Conservation (phyloP, 306 rosid species). For the Prunus kanzakura region DNA sequence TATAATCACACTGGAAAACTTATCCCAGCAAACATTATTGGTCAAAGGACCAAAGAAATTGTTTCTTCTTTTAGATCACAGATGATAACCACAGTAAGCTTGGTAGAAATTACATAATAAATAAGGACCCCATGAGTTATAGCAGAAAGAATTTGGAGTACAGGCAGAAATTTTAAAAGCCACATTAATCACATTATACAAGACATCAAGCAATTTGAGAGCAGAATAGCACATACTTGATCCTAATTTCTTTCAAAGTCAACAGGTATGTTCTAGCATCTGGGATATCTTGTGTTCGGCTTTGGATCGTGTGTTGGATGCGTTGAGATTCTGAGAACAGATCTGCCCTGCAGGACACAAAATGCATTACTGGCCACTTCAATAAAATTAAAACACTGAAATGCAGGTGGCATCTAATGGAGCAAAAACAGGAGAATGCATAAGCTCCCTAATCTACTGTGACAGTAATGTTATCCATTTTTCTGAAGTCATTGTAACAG, state of each 20-base stretch:
- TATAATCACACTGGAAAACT: background rate
- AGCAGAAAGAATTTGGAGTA: background rate
- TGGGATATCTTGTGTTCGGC: conserved; percentile 62
- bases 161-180: background rate
- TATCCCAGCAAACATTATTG: background rate
- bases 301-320: conserved; percentile 49
- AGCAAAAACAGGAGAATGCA: background rate
- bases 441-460: background rate
- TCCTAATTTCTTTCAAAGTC: conserved; percentile 78
- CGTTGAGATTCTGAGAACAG: conserved; percentile 69
- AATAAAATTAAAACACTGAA: background rate
- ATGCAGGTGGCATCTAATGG: background rate
- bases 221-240: conserved; percentile 45
- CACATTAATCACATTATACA: conserved; percentile 12
- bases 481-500: background rate
- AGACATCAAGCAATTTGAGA: conserved; percentile 13
- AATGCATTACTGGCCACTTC: conserved; percentile 6
- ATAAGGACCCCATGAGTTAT: background rate
- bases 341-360: conserved; percentile 55
- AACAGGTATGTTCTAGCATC: conserved; percentile 89
- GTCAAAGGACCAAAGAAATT: background rate
- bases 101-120: background rate
- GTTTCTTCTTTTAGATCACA: background rate
- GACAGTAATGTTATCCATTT: background rate
- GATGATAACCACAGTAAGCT: background rate